Evolutionary conservation across 202 grass and related monocot genomes (phyloP).

Genomic region (Carex arenaria): DNA sequence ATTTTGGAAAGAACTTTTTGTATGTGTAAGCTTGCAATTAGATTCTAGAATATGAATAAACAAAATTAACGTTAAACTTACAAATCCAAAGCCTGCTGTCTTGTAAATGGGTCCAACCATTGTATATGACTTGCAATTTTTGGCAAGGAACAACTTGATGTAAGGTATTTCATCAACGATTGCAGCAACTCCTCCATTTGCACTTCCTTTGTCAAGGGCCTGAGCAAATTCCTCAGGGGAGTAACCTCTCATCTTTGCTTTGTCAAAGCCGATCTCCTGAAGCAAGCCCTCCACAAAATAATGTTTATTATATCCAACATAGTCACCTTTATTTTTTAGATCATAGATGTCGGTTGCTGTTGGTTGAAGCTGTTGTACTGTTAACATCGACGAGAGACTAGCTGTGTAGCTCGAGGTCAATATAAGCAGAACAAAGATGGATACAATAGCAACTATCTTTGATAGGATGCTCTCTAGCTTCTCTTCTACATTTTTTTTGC

Average conservation of each 20-base stretch:
- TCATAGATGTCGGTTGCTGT: constrained; percentile 31
- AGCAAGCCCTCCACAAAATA: constrained; percentile 22
- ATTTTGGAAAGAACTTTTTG: neutral
- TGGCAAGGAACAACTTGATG: constrained; percentile 42
- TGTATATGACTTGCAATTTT: constrained; percentile 37
- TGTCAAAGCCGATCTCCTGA: constrained; percentile 17
- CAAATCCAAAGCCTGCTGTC: constrained; percentile 45
- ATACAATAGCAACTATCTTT: constrained; percentile 31
- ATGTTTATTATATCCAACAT: constrained; percentile 30
- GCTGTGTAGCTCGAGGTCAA: constrained; percentile 48
- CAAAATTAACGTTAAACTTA: constrained; percentile 14
- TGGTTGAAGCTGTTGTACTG: constrained; percentile 36
- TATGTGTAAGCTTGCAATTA: neutral
- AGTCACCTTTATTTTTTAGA: constrained; percentile 18
- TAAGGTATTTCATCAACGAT: constrained; percentile 42
- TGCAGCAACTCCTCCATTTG: constrained; percentile 41
- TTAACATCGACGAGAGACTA: constrained; percentile 45
- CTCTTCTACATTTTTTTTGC: constrained; percentile 25
- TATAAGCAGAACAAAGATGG: constrained; percentile 35
- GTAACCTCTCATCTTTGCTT: constrained; percentile 23
- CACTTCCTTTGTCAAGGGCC: constrained; percentile 35
- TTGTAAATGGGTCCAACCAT: constrained; percentile 51
- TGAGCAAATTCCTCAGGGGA: constrained; percentile 2
- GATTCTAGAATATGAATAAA: too few relatives aligned
- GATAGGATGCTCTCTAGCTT: constrained; percentile 17